Conservation (phyloP, 495 filamentous ascomycete species). For the Tuber aestivum region DNA sequence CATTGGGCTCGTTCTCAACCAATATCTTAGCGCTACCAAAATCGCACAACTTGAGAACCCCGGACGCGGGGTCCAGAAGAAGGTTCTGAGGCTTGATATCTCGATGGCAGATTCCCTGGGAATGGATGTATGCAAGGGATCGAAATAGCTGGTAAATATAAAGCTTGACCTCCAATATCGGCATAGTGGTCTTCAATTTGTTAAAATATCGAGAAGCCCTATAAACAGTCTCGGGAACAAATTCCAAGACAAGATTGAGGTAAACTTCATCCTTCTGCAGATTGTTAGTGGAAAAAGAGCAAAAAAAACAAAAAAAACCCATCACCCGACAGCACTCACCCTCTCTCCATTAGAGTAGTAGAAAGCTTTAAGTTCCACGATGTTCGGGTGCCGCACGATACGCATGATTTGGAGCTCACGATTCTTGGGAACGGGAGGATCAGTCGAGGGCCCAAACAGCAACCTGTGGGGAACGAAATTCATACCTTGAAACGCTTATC, state of each 20-base stretch:
- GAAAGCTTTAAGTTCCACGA: slow-evolving; percentile 97
- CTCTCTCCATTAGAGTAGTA: slow-evolving; percentile 99
- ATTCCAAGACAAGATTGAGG: slow-evolving; percentile 95
- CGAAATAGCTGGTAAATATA: slow-evolving; percentile 99
- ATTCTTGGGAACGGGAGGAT: slow-evolving; percentile 60
- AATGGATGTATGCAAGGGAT: slow-evolving; percentile 97
- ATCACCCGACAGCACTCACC: slow-evolving; percentile 54
- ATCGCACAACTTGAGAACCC: slow-evolving; percentile 94
- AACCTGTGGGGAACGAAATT: slow-evolving; percentile 1
- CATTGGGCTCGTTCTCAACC: slow-evolving; percentile 97
- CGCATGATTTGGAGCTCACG: slow-evolving; percentile 99
- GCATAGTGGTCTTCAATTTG: slow-evolving; percentile 99
- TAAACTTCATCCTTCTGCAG: slow-evolving; percentile 98
- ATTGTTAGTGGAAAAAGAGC: slow-evolving; percentile 9
- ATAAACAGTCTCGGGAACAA: slow-evolving; percentile 97
- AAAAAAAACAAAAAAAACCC: too few species aligned
- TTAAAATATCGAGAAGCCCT: slow-evolving; percentile 98
- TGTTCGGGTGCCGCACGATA: slow-evolving; percentile 96
- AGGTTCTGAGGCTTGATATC: slow-evolving; percentile 99
- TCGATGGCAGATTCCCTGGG: slow-evolving; percentile 96
- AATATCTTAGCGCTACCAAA: slow-evolving; percentile 99
- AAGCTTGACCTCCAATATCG: slow-evolving; percentile 94
- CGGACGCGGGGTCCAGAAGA: slow-evolving; percentile 79
- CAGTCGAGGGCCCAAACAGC: slow-evolving; percentile 14
- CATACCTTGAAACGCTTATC: slow-evolving; percentile 98